phyloP scores from a whole-genome alignment of 2,329 filamentous ascomycete species.

The Xylaria polymorpha region DNA sequence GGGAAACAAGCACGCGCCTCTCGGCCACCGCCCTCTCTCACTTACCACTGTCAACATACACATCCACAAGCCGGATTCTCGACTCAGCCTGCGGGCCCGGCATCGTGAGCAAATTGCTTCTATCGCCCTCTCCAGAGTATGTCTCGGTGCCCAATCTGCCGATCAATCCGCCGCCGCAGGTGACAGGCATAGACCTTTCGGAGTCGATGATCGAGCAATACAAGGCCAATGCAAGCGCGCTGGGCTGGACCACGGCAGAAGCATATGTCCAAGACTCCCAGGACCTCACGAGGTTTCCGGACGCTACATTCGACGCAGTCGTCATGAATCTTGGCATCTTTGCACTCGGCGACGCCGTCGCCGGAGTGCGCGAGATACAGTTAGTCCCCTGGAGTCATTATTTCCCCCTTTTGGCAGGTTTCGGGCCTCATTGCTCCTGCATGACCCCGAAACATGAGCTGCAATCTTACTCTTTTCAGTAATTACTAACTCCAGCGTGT shows the following conservation, averaged over 20 bases:
- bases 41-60: conserved; percentile 43
- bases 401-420: too few species aligned
- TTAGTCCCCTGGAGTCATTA: too few species aligned
- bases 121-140: conserved; percentile 39
- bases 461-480: too few species aligned
- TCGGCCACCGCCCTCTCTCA: conserved; percentile 40
- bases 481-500: too few species aligned
- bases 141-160: conserved; percentile 40
- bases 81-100: conserved; percentile 45
- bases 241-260: conserved; percentile 39
- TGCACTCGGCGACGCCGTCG: conserved; percentile 35
- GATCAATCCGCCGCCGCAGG: conserved; percentile 36
- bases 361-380: conserved; percentile 42
- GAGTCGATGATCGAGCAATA: conserved; percentile 42
- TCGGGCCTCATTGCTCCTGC: too few species aligned
- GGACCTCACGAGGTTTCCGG: conserved; percentile 40
- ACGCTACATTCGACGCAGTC: conserved; percentile 41
- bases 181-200: conserved; percentile 41
- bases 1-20: conserved; percentile 39
- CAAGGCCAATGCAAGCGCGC: conserved; percentile 34
- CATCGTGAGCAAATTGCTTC: conserved; percentile 42
- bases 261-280: conserved; percentile 40
- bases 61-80: conserved; percentile 41
- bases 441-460: too few species aligned
- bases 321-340: conserved; percentile 46